Evolutionary conservation across 345 rosid genomes (phyloP).

Genomic region (Citrus sp.): DNA sequence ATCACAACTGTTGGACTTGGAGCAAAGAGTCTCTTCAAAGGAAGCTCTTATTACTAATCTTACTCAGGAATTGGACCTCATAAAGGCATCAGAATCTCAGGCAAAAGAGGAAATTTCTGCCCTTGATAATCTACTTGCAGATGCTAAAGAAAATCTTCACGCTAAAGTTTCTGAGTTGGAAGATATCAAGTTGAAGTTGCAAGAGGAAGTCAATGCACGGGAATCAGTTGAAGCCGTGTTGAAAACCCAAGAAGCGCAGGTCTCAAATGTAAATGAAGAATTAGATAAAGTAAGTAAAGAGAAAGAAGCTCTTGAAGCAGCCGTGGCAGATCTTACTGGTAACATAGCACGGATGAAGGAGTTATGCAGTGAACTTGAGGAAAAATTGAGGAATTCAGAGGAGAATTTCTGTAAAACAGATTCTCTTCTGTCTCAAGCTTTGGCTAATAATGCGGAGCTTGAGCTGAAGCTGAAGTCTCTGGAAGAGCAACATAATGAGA

Average conservation of each 20-base stretch:
- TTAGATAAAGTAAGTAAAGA: slow-evolving; percentile 32
- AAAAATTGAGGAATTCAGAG: slow-evolving; percentile 59
- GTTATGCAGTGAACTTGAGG: slow-evolving; percentile 51
- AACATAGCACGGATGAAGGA: slow-evolving; percentile 43
- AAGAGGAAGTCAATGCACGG: slow-evolving; percentile 48
- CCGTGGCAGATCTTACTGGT: slow-evolving; percentile 45
- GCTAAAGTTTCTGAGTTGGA: slow-evolving; percentile 55
- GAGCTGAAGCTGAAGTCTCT: slow-evolving; percentile 69
- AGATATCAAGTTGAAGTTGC: slow-evolving; percentile 40
- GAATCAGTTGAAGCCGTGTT: slow-evolving; percentile 40
- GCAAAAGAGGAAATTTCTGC: slow-evolving; percentile 53
- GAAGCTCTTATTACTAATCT: slow-evolving; percentile 56
- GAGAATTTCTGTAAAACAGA: slow-evolving; percentile 62
- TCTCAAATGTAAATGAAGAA: slow-evolving; percentile 31
- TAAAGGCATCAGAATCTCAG: slow-evolving; percentile 62
- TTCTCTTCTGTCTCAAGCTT: slow-evolving; percentile 69
- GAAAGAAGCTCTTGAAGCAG: slow-evolving; percentile 62
- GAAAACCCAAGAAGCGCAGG: slow-evolving; percentile 35
- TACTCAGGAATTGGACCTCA: slow-evolving; percentile 56
- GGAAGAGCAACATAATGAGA: slow-evolving; percentile 58
- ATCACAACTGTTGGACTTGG: slow-evolving; percentile 52
- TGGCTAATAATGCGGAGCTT: slow-evolving; percentile 64
- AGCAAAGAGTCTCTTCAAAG: slow-evolving; percentile 58
- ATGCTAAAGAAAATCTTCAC: slow-evolving; percentile 54
- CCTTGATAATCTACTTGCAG: slow-evolving; percentile 45